Base-by-base conservation (phyloP, 441 rosid genomes). In the Aquilaria agallochum region DNA sequence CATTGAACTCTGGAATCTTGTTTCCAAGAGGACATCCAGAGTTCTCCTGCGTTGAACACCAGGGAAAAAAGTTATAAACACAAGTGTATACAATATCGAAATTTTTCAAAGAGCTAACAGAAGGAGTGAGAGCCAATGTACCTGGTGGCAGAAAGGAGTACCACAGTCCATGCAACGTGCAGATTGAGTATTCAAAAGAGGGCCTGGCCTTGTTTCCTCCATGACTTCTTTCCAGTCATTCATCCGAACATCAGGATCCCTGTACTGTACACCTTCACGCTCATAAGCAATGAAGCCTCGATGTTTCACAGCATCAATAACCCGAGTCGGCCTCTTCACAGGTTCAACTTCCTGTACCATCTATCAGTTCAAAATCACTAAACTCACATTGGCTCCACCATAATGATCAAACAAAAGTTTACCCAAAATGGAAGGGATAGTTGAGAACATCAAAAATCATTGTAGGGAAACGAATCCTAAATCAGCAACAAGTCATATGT, bases 141-240 rank as follows among this genome's bases (percentile, higher is more conserved):
- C 99, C 96, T 96, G 99, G 73, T 96, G 98, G 77, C 99, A 96
- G 83, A 93, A 96, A 52, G 99, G 99, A 68, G 99, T 96, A 50
- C 99, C 99, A 75, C 99, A 96, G 69, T 93, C 99, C 99, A 96
- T 96, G 82, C 99, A 96, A 60, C 99, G 97, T 56, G 99, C 98
- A 15, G 99, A 85, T 67, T 96, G 99, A 3, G 99, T 96, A 58
- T 78, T 93, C 45, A 91, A 72, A 51, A 96, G 93, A 9, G 95
- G 89, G 44, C 98, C 89, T 65, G 97, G 96, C 63, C 85, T 78
- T 57, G 97, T 64, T 72, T 80, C 87, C 82, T 84, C 87, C 89
- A 80, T 89, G 66, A 96, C 99, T 80, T 96, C 99, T 9, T 86
- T 80, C 97, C 97, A 96, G 64, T 96, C 99, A 48, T 79, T 77